Conservation (phyloP, 805 yeast genomes). For the Candida coquimbonensis region DNA sequence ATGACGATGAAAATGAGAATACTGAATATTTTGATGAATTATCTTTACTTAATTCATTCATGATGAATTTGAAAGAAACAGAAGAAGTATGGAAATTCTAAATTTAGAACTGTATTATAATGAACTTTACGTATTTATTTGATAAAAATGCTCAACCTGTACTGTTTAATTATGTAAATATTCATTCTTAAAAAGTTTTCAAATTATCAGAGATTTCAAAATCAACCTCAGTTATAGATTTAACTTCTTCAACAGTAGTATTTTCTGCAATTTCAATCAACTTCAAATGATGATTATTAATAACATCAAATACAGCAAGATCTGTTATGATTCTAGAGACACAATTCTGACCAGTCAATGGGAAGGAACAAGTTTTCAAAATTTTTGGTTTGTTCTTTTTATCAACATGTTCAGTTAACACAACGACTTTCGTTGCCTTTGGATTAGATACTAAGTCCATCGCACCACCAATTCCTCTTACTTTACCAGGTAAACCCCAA, state of each 20-base stretch:
- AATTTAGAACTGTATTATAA: background rate
- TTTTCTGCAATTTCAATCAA: conserved; percentile 37
- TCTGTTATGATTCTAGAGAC: conserved; percentile 41
- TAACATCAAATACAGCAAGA: conserved; percentile 40
- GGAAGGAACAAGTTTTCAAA: conserved; percentile 35
- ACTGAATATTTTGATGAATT: background rate
- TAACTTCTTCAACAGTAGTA: conserved; percentile 33
- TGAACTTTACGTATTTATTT: too few species aligned
- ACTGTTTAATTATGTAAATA: background rate
- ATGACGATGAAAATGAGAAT: background rate
- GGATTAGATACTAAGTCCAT: conserved; percentile 47
- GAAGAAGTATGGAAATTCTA: background rate
- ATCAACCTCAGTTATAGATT: conserved; percentile 33
- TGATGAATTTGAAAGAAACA: background rate
- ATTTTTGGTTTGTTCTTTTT: conserved; percentile 42
- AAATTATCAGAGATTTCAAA: conserved; percentile 29
- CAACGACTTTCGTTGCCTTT: conserved; percentile 36
- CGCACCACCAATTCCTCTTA: conserved; percentile 50
- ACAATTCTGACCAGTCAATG: conserved; percentile 40
- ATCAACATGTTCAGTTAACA: conserved; percentile 41
- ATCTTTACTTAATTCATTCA: background rate
- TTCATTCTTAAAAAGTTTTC: conserved; percentile 6
- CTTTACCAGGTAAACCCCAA: conserved; percentile 45
- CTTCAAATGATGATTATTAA: conserved; percentile 29
- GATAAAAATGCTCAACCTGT: too few species aligned